Evolutionary conservation across 2,329 filamentous ascomycete genomes (phyloP).

Genomic region (Diaporthe sp.): DNA sequence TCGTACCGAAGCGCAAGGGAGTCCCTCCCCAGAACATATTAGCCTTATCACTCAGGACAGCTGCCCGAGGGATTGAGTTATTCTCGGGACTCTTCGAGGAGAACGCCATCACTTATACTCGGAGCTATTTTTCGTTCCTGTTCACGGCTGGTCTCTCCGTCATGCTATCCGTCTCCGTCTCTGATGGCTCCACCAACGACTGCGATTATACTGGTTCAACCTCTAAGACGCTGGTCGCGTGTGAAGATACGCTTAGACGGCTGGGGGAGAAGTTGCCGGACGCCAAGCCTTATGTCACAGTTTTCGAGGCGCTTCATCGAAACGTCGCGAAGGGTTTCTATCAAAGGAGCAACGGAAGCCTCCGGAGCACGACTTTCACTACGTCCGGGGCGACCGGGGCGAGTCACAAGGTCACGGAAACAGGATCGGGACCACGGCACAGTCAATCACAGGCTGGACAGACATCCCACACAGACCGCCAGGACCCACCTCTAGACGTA

Average conservation of each 20-base stretch:
- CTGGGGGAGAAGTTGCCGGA: not conserved
- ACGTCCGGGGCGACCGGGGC: not conserved
- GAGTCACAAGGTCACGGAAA: not conserved
- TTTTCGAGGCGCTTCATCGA: not conserved
- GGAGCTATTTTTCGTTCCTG: constrained; percentile 6
- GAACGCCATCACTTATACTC: constrained; percentile 20
- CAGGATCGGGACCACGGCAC: not conserved
- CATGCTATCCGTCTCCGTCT: constrained; percentile 5
- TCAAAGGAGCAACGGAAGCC: not conserved
- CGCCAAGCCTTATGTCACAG: not conserved
- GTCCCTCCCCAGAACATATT: not conserved
- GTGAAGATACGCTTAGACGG: constrained; percentile 3
- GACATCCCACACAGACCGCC: fast-evolving
- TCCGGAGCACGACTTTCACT: not conserved
- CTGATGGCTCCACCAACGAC: not conserved
- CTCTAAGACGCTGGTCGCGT: not conserved
- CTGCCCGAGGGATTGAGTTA: not conserved
- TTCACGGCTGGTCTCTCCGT: constrained; percentile 8
- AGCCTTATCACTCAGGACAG: not conserved
- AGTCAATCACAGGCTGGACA: not conserved
- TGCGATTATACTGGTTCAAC: not conserved
- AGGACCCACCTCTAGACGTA: not conserved
- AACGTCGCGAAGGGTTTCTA: not conserved
- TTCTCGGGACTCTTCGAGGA: not conserved
- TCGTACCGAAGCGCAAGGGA: constrained; percentile 2